Evolutionary conservation across 2,329 filamentous ascomycete species (phyloP).

Genomic region (Pseudocercospora ulei): DNA sequence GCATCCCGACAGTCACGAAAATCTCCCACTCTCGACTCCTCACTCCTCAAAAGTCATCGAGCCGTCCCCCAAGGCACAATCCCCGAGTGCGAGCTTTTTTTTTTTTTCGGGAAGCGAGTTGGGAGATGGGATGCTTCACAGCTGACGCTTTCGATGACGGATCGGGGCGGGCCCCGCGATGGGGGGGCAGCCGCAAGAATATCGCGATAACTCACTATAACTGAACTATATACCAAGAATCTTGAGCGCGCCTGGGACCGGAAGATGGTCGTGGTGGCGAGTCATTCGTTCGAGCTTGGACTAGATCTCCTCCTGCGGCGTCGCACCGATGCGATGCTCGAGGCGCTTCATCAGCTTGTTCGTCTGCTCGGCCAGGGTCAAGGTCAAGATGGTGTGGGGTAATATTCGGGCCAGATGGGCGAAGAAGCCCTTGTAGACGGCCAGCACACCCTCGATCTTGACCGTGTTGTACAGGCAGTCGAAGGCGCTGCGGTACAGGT

Average conservation of each 20-base stretch:
- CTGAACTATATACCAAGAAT: neutral
- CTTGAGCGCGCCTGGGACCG: neutral
- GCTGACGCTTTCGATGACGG: too few species aligned
- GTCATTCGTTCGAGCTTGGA: constrained; percentile 1
- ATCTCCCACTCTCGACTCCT: neutral
- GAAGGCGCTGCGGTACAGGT: constrained; percentile 86
- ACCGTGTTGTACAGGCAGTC: constrained; percentile 89
- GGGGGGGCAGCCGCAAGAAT: too few species aligned
- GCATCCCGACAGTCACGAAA: constrained; percentile 8
- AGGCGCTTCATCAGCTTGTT: constrained; percentile 80
- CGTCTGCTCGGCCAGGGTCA: constrained; percentile 91
- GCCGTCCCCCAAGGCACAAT: constrained; percentile 1
- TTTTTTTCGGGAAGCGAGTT: too few species aligned
- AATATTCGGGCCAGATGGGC: constrained; percentile 89
- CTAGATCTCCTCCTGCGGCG: constrained; percentile 26
- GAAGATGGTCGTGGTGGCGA: constrained; percentile 1
- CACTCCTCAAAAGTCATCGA: neutral
- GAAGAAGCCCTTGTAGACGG: constrained; percentile 96
- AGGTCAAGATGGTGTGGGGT: constrained; percentile 73
- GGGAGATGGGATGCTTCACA: too few species aligned
- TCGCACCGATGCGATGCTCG: constrained; percentile 49
- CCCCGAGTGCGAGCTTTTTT: too few species aligned
- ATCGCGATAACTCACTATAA: too few species aligned
- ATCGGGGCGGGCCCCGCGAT: too few species aligned
- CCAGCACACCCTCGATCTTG: constrained; percentile 78